phyloP scores from a whole-genome alignment of 108 stramenopile genomes.

The Fistulifera pelliculosa region DNA sequence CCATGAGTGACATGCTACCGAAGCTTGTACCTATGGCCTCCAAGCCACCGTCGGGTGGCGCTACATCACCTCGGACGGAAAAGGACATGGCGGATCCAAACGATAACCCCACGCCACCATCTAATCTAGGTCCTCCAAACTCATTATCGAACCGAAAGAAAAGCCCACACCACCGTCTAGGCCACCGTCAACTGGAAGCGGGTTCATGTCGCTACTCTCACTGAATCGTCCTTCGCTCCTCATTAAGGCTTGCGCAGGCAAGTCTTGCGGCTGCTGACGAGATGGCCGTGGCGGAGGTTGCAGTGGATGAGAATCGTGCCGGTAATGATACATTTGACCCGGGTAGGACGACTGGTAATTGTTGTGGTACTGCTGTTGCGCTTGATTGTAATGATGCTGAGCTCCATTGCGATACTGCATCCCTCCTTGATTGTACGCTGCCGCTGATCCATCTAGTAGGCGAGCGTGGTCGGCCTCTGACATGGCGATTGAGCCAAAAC shows the following conservation, averaged over 20 bases:
- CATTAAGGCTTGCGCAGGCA: neutral
- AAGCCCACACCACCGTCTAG: conserved; percentile 17
- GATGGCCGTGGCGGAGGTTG: no score
- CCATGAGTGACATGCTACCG: conserved; percentile 30
- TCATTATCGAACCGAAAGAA: conserved; percentile 37
- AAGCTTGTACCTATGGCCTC: conserved; percentile 40
- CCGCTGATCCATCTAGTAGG: neutral
- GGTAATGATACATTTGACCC: no score
- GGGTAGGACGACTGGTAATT: no score
- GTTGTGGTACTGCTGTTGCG: no score
- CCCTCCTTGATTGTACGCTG: no score
- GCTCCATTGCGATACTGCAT: no score
- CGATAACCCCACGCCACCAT: conserved; percentile 15
- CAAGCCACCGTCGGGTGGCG: conserved; percentile 29
- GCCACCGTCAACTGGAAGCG: conserved; percentile 20
- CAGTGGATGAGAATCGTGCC: no score
- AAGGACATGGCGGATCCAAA: conserved; percentile 34
- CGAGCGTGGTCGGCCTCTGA: conserved; percentile 18
- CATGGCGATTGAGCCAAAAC: conserved; percentile 35
- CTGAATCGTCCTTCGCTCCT: neutral
- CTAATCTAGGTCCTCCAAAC: conserved; percentile 17
- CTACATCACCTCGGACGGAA: conserved; percentile 4
- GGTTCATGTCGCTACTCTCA: conserved; percentile 15
- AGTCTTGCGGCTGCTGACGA: conserved; percentile 1
- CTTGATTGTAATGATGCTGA: no score